Evolutionary conservation across 345 rosid species (phyloP).

Genomic region (Rhodomyrtus tomentosa): DNA sequence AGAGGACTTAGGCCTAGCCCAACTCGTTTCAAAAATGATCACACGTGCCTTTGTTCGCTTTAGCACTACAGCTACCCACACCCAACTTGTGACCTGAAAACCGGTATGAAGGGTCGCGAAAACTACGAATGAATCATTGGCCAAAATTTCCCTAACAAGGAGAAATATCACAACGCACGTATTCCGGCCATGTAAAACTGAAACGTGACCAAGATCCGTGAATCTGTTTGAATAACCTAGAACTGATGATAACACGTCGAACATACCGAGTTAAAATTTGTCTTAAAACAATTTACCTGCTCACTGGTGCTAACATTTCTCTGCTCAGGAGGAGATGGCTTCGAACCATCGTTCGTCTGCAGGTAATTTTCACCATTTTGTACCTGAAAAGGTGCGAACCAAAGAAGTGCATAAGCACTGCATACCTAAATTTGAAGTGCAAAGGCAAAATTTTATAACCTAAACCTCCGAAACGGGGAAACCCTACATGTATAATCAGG

Average conservation of each 20-base stretch:
- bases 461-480: no score
- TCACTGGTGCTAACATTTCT: conserved; percentile 1
- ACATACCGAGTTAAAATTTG: background rate
- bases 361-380: conserved; percentile 9
- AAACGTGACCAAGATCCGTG: background rate
- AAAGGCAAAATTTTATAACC: no score
- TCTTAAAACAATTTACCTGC: background rate
- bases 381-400: conserved; percentile 5
- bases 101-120: no score
- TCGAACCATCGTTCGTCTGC: conserved; percentile 8
- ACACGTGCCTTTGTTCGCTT: no score
- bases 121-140: background rate
- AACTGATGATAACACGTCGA: background rate
- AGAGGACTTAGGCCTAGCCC: no score
- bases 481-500: no score
- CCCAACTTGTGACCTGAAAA: no score
- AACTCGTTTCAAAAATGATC: no score
- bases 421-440: no score
- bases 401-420: background rate
- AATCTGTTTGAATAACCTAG: background rate
- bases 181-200: background rate
- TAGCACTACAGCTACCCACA: no score
- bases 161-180: background rate
- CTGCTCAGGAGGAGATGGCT: conserved; percentile 15
- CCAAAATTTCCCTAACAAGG: background rate